Evolutionary conservation across 2,329 filamentous ascomycete genomes (phyloP).

Genomic region (Magnaporthiopsis rhizophila): DNA sequence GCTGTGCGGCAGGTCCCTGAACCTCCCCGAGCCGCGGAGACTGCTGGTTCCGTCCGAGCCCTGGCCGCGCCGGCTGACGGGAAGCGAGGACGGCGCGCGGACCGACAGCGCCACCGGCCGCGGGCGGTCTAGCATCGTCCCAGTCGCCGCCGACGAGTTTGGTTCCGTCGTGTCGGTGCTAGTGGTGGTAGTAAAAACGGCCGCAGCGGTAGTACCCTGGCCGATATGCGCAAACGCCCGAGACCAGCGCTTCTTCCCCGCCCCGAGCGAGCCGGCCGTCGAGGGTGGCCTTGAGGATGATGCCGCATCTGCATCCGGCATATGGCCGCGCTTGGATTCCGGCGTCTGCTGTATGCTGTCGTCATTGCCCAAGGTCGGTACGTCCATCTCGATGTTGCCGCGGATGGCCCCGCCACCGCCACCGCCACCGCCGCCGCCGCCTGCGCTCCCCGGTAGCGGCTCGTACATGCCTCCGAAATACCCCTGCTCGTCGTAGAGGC

Average conservation of each 20-base stretch:
- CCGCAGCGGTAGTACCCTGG: background rate
- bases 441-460: slow-evolving; percentile 14
- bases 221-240: background rate
- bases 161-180: background rate
- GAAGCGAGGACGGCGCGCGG: slow-evolving; percentile 3
- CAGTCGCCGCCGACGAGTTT: background rate
- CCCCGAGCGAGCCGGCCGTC: background rate
- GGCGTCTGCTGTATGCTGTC: slow-evolving; percentile 18
- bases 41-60: slow-evolving; percentile 1
- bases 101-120: slow-evolving; percentile 3
- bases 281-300: background rate
- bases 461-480: slow-evolving; percentile 11
- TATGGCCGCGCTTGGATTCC: slow-evolving; percentile 6
- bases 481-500: slow-evolving; percentile 15
- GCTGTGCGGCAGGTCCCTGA: background rate
- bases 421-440: no score
- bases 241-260: slow-evolving; percentile 4
- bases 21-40: background rate
- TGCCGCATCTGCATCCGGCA: slow-evolving; percentile 13
- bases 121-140: background rate
- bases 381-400: slow-evolving; percentile 20
- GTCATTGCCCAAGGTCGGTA: slow-evolving; percentile 16
- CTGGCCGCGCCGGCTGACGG: slow-evolving; percentile 2
- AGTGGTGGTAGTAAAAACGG: background rate
- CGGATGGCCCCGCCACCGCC: slow-evolving; percentile 18